phyloP scores from a whole-genome alignment of 805 yeast species.

The Saturnispora diversa region DNA sequence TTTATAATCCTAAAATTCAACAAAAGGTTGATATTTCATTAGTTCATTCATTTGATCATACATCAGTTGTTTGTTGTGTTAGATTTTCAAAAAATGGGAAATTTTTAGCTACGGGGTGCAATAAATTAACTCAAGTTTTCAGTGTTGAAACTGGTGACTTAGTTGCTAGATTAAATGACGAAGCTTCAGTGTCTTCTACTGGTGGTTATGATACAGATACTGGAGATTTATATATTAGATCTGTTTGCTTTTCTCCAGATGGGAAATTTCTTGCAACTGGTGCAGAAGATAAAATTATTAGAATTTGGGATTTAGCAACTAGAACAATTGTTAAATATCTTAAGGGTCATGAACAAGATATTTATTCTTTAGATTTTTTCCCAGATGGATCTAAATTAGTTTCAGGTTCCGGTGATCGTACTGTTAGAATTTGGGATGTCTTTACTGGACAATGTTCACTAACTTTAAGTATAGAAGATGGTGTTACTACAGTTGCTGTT shows the following conservation, averaged over 20 bases:
- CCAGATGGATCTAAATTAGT: slow-evolving; percentile 90
- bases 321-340: slow-evolving; percentile 78
- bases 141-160: slow-evolving; percentile 87
- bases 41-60: slow-evolving; percentile 84
- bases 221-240: slow-evolving; percentile 86
- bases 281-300: slow-evolving; percentile 80
- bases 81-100: slow-evolving; percentile 87
- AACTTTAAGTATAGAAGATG: slow-evolving; percentile 89
- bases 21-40: slow-evolving; percentile 74
- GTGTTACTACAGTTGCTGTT: slow-evolving; percentile 96
- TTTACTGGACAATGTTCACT: slow-evolving; percentile 81
- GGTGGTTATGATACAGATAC: slow-evolving; percentile 49
- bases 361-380: slow-evolving; percentile 90
- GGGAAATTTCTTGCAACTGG: slow-evolving; percentile 91
- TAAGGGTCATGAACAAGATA: slow-evolving; percentile 95
- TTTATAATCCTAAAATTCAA: slow-evolving; percentile 83
- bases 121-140: slow-evolving; percentile 89
- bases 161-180: slow-evolving; percentile 81
- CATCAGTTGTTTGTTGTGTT: slow-evolving; percentile 95
- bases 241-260: slow-evolving; percentile 95
- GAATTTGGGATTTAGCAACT: slow-evolving; percentile 91
- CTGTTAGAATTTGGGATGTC: slow-evolving; percentile 94
- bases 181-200: slow-evolving; percentile 41
- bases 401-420: slow-evolving; percentile 93
- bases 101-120: slow-evolving; percentile 93